These are phyloP conservation scores for Hortaea sp. DNA, from an alignment of 2,329 filamentous ascomycete species.

Conservation along the genomic window DNA sequence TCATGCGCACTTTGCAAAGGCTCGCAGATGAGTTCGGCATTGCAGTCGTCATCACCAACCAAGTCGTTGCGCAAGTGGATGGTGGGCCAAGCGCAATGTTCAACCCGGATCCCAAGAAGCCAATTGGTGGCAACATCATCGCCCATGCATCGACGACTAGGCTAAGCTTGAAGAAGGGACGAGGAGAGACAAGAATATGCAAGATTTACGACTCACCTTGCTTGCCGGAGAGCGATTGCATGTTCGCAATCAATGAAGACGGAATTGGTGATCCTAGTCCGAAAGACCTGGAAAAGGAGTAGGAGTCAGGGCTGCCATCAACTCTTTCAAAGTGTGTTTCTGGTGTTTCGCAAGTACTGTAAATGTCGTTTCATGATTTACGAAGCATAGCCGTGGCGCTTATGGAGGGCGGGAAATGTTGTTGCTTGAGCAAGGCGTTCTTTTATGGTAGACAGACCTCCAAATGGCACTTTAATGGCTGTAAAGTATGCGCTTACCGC, in stretches of 20 bases:
- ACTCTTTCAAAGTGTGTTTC: no score
- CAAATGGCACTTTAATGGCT: no score
- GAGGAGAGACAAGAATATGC: constrained; percentile 90
- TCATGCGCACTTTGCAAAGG: constrained; percentile 73
- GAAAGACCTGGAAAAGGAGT: constrained; percentile 85
- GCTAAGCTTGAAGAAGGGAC: constrained; percentile 88
- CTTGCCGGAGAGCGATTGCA: constrained; percentile 86
- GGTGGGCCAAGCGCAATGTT: constrained; percentile 96
- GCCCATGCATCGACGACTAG: constrained; percentile 93
- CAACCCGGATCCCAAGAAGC: constrained; percentile 98
- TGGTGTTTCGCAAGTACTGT: no score
- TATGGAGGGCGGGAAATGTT: not conserved
- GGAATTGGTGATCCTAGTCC: constrained; percentile 92
- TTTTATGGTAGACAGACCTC: not conserved
- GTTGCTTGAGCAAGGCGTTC: not conserved
- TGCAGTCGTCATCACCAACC: constrained; percentile 96
- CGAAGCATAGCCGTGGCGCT: constrained; percentile 3
- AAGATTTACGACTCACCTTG: constrained; percentile 99
- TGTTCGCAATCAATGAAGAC: constrained; percentile 95
- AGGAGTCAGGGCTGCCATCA: not conserved
- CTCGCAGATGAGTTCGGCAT: constrained; percentile 80
- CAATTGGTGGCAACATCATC: constrained; percentile 97
- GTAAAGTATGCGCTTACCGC: no score
- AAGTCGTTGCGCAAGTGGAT: constrained; percentile 96
- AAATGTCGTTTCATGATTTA: constrained; percentile 1